phyloP scores from a whole-genome alignment of 2,329 filamentous ascomycete genomes.

The Aspergillus sergii region DNA sequence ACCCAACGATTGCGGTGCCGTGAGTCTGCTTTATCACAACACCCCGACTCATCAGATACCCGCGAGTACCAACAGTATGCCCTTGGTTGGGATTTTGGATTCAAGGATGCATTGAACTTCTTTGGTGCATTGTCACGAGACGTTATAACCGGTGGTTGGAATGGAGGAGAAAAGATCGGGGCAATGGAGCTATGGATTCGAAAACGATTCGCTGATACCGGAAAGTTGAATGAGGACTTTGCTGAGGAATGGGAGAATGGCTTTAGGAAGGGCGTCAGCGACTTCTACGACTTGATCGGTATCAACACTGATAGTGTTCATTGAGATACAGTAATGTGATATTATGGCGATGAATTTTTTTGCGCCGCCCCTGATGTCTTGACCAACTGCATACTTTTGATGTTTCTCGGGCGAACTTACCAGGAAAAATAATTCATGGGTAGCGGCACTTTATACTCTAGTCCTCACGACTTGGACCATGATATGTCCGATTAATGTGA shows the following conservation, averaged over 20 bases:
- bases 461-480: neutral
- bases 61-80: constrained; percentile 58
- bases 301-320: neutral
- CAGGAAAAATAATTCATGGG: neutral
- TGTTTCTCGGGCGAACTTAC: neutral
- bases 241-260: constrained; percentile 41
- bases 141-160: constrained; percentile 33
- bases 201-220: constrained; percentile 57
- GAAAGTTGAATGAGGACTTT: constrained; percentile 45
- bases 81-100: constrained; percentile 60
- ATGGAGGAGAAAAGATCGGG: constrained; percentile 54
- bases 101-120: constrained; percentile 57
- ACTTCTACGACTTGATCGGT: constrained; percentile 31
- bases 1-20: constrained; percentile 1
- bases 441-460: neutral
- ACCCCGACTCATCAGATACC: neutral
- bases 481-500: neutral
- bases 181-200: constrained; percentile 61
- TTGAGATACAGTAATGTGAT: neutral
- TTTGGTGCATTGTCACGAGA: constrained; percentile 47
- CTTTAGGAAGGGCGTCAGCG: constrained; percentile 36
- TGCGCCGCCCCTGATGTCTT: neutral
- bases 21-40: constrained; percentile 10
- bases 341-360: neutral
- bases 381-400: neutral